Evolutionary conservation across 1,139 yeast genomes (phyloP).

Genomic region (Hemisphaericaspora xylofermentans): DNA sequence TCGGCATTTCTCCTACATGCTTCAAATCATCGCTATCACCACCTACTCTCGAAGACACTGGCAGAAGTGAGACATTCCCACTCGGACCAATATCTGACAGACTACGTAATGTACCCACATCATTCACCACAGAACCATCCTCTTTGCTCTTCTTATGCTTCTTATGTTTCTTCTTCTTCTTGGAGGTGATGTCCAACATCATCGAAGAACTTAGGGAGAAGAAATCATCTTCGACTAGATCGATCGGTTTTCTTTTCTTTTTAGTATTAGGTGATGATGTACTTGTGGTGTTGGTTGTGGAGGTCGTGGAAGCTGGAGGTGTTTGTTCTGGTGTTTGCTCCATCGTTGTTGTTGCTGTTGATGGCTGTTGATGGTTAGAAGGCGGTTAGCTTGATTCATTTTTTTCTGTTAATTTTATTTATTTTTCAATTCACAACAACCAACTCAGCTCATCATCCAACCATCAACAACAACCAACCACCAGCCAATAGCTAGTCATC

Average conservation of each 20-base stretch:
- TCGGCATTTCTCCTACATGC: neutral
- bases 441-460: too few species aligned
- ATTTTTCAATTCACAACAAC: neutral
- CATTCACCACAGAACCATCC: too few species aligned
- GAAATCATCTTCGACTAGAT: conserved; percentile 28
- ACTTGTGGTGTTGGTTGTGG: neutral
- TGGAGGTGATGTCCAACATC: conserved; percentile 18
- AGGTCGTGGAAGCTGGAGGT: neutral
- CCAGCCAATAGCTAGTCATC: neutral
- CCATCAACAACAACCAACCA: too few species aligned
- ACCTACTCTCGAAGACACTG: too few species aligned
- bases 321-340: conserved; percentile 1
- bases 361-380: neutral
- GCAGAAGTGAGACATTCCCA: too few species aligned
- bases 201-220: conserved; percentile 24
- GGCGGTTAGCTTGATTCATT: neutral
- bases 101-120: too few species aligned
- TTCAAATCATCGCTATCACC: too few species aligned
- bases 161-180: conserved; percentile 17
- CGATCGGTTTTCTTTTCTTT: conserved; percentile 5
- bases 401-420: neutral
- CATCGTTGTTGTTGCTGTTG: neutral
- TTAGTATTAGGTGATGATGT: conserved; percentile 1
- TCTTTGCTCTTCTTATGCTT: conserved; percentile 10
- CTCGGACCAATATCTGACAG: neutral